Conservation (phyloP, 345 rosid species). For the Ricinus communis region DNA sequence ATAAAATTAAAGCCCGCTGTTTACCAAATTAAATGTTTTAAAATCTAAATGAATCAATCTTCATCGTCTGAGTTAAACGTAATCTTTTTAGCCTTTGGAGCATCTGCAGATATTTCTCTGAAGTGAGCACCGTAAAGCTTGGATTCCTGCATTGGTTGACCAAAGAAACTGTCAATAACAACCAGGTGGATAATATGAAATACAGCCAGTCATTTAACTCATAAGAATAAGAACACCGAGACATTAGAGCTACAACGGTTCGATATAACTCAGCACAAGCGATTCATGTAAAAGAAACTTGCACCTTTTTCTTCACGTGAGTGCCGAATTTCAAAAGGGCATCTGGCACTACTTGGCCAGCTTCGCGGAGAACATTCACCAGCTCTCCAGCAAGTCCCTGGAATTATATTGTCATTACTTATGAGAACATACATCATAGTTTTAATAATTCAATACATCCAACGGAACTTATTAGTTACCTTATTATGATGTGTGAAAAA, state of each 20-base stretch:
- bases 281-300: not conserved
- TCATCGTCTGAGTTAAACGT: constrained; percentile 80
- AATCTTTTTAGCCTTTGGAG: constrained; percentile 81
- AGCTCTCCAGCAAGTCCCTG: constrained; percentile 96
- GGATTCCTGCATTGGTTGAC: constrained; percentile 56
- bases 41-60: constrained; percentile 31
- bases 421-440: not conserved
- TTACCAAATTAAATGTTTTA: no score
- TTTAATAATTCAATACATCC: not conserved
- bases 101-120: constrained; percentile 83
- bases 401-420: constrained; percentile 6
- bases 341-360: constrained; percentile 80
- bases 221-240: no score
- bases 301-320: constrained; percentile 93
- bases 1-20: no score
- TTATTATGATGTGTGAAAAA: constrained; percentile 86
- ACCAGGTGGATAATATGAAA: no score
- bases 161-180: not conserved
- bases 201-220: not conserved
- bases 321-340: constrained; percentile 87
- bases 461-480: constrained; percentile 34
- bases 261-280: not conserved
- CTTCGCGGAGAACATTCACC: constrained; percentile 88
- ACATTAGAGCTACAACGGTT: no score
- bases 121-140: constrained; percentile 94